Conservation (phyloP, 75 land plant species). For the Selaginella moellendorffii region DNA sequence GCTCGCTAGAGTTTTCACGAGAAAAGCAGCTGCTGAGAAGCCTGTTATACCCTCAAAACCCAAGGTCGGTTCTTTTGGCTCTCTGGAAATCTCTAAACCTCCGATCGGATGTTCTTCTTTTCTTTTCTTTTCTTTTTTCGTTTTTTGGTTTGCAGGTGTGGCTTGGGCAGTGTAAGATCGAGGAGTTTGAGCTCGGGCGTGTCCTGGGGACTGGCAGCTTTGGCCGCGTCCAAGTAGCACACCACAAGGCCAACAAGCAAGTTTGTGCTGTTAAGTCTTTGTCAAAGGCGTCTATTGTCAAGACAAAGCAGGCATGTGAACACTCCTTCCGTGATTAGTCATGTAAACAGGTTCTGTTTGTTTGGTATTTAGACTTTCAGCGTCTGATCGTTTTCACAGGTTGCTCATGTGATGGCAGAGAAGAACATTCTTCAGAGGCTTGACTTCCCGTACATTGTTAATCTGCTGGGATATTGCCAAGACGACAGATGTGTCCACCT, state of each 20-base stretch:
- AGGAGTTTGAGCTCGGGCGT: conserved; percentile 31
- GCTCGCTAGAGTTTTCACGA: neutral
- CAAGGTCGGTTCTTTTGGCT: no score
- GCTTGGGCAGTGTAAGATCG: conserved; percentile 26
- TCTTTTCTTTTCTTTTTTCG: no score
- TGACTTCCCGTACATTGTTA: conserved; percentile 33
- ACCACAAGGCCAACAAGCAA: conserved; percentile 7
- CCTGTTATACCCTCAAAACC: neutral
- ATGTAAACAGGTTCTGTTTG: neutral
- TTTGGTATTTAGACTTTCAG: neutral
- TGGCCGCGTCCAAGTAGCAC: conserved; percentile 32
- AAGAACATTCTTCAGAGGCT: conserved; percentile 25
- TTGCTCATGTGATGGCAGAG: conserved; percentile 31
- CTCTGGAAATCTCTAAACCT: no score
- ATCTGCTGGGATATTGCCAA: conserved; percentile 29
- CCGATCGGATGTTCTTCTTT: no score
- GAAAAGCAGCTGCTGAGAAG: neutral
- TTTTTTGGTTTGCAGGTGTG: conserved; percentile 21
- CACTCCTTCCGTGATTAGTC: neutral
- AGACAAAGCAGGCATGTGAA: conserved; percentile 22
- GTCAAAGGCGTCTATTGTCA: conserved; percentile 32
- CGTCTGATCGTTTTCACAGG: conserved; percentile 5
- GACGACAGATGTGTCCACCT: conserved; percentile 28
- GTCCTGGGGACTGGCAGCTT: conserved; percentile 32
- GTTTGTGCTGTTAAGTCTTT: conserved; percentile 30